These are phyloP conservation scores for Pseudopithomyces maydicus DNA, from an alignment of 2,329 filamentous ascomycete genomes.

Conservation along the genomic window DNA sequence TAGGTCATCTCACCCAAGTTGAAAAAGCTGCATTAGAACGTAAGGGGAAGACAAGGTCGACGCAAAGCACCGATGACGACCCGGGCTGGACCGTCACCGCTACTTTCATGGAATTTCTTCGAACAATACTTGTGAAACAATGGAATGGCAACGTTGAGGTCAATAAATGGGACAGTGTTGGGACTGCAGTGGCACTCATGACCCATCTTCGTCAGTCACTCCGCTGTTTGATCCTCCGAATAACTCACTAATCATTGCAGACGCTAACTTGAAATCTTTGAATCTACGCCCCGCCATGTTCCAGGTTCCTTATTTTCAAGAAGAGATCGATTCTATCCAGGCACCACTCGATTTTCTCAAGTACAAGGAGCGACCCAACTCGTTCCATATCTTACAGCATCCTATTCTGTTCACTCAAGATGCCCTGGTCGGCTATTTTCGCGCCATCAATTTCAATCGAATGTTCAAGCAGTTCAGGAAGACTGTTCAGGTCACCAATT, in stretches of 20 bases:
- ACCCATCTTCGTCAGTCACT: constrained; percentile 65
- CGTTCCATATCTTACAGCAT: constrained; percentile 77
- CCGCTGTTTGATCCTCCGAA: background rate
- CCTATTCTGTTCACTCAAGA: constrained; percentile 78
- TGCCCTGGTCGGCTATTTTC: constrained; percentile 80
- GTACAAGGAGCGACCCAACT: constrained; percentile 66
- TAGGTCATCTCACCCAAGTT: constrained; percentile 31
- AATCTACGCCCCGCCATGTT: constrained; percentile 69
- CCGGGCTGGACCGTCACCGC: constrained; percentile 44
- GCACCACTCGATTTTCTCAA: constrained; percentile 72
- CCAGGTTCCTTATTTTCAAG: constrained; percentile 74
- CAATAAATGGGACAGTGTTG: constrained; percentile 71
- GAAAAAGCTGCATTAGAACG: constrained; percentile 26
- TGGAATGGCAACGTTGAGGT: constrained; percentile 81
- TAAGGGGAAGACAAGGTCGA: constrained; percentile 25
- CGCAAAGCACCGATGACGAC: constrained; percentile 22
- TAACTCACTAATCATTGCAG: constrained; percentile 24
- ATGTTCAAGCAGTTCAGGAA: constrained; percentile 81
- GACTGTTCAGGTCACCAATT: constrained; percentile 32
- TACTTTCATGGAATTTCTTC: constrained; percentile 68
- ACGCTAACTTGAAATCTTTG: constrained; percentile 22
- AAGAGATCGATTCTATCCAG: constrained; percentile 74
- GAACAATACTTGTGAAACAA: constrained; percentile 74
- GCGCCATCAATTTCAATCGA: constrained; percentile 81
- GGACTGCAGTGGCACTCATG: constrained; percentile 77